These are phyloP conservation scores for Claviceps capensis DNA, from an alignment of 2,329 filamentous ascomycete genomes.

Conservation along the genomic window DNA sequence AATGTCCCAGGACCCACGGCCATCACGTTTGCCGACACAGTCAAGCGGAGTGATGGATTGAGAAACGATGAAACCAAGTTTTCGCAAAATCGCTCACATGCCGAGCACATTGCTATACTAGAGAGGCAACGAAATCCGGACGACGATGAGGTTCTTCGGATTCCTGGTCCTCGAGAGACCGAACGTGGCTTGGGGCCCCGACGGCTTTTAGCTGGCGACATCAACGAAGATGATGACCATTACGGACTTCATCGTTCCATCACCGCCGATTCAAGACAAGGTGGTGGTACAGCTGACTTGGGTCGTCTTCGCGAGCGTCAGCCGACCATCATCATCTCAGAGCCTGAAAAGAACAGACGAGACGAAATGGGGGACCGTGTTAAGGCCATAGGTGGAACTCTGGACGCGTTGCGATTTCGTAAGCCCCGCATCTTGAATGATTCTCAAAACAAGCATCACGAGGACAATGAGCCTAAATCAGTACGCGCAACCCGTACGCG, in stretches of 20 bases:
- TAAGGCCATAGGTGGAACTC: constrained; percentile 25
- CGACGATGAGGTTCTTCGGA: constrained; percentile 62
- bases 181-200: constrained; percentile 66
- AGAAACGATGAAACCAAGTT: constrained; percentile 32
- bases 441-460: constrained; percentile 24
- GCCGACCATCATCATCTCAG: constrained; percentile 53
- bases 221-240: constrained; percentile 22
- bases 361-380: constrained; percentile 28
- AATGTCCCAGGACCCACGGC: constrained; percentile 13
- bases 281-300: constrained; percentile 11
- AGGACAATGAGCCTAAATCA: constrained; percentile 17
- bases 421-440: constrained; percentile 26
- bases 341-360: constrained; percentile 32
- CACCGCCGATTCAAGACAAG: constrained; percentile 15
- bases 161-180: constrained; percentile 82
- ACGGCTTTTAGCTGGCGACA: constrained; percentile 29
- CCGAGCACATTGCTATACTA: constrained; percentile 78
- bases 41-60: constrained; percentile 44
- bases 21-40: constrained; percentile 57
- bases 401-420: constrained; percentile 29
- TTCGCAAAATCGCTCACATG: constrained; percentile 41
- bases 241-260: constrained; percentile 11
- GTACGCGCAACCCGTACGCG: constrained; percentile 23
- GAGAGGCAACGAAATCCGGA: constrained; percentile 70
- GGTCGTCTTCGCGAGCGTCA: constrained; percentile 23